A percentile compares a stretch with the other conserved stretches of the same genome.
Conservation (phyloP, 148 eudicot species). For the Diospyros lotus region DNA sequence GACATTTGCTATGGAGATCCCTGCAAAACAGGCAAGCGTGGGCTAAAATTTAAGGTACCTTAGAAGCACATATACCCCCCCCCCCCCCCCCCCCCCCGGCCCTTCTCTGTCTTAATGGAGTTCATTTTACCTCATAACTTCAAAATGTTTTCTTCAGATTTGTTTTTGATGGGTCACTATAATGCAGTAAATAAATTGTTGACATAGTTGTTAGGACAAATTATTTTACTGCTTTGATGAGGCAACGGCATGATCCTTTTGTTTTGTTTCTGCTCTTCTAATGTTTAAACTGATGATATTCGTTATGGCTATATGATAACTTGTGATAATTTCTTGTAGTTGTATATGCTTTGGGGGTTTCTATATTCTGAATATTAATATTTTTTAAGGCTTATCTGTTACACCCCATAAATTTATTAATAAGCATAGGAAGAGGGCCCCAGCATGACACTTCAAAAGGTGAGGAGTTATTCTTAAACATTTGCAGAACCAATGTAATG, state of each 20-base stretch:
- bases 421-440: too few relatives aligned
- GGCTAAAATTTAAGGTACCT: conserved; percentile 71
- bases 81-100: too few relatives aligned
- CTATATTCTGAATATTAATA: too few relatives aligned
- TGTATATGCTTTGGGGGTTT: too few relatives aligned
- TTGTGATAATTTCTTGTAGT: too few relatives aligned
- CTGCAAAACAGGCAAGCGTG: conserved; percentile 45
- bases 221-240: neutral
- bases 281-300: neutral
- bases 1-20: conserved; percentile 86
- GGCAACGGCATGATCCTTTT: neutral
- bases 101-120: neutral
- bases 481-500: too few relatives aligned
- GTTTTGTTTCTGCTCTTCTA: neutral
- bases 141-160: neutral
- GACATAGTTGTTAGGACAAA: neutral
- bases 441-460: too few relatives aligned
- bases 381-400: too few relatives aligned
- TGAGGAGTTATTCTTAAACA: too few relatives aligned
- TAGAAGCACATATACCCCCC: neutral
- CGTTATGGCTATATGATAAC: neutral
- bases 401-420: too few relatives aligned
- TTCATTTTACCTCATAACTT: neutral
- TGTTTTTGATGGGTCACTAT: neutral
- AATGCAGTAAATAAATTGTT: neutral